Evolutionary conservation across 257 asterid species (phyloP), one percentile per base, ranked within the genome.

Genomic region (Ehretia macrophylla): DNA sequence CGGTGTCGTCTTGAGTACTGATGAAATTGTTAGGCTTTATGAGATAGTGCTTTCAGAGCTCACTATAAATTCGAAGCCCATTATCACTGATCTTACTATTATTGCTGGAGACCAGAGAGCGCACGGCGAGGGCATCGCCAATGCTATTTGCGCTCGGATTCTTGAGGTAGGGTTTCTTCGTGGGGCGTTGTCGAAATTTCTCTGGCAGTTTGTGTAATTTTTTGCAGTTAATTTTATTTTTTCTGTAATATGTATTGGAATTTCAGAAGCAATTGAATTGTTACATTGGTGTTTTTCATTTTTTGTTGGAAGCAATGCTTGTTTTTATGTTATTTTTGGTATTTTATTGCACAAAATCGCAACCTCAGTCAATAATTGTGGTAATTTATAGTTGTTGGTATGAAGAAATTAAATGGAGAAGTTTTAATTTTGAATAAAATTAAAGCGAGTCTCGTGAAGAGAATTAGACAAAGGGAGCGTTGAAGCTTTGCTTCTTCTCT

Each of bases 81-180:
- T 86, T 32, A 92, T 92, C 58, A 92, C 97, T 70, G 97, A 86
- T 72, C 94, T 92, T 60, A 92, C 97, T 23, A 88, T 92, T 37
- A 86, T 92, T 45, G 97, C 99, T 5, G 99, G 99, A 37, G 97
- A 92, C 66, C 88, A 82, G 71, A 71, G 78, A 76, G 78, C 68
- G 39, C 91, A 83, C 56, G 93, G 79, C 20, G 74, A 78, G 56
- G 97, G 96, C 64, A 92, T 92, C 66, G 86, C 97, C 2, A 83
- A 75, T 63, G 96, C 90, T 56, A 92, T 92, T 67, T 92, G 99
- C 67, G 64, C 85, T 23, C 82, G 95, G 71, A 92, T 92, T 76
- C 58, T 92, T 57, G 95, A 92, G 98, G 98, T 89, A 75, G 80
- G 79, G 68, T 42, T 42, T 42, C 11, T n/a, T 42, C 4, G 35